Evolutionary conservation across 2,329 filamentous ascomycete genomes (phyloP).

Genomic region (Cryphonectria carpinicola): DNA sequence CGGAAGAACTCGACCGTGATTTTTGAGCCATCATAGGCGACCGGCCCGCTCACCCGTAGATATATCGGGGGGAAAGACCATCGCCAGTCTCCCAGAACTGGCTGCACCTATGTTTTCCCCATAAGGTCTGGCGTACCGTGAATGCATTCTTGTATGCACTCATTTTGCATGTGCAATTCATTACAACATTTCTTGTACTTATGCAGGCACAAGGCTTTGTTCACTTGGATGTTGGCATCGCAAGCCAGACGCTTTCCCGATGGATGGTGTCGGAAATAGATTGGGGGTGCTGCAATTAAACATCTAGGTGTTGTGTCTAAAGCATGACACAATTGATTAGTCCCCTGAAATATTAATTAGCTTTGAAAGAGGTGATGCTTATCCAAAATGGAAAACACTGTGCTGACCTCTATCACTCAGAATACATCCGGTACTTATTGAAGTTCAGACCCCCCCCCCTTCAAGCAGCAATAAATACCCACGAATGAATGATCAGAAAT

Average conservation of each 20-base stretch:
- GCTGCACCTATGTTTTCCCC: too few species aligned
- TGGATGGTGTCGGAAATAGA: background rate
- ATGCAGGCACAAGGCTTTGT: background rate
- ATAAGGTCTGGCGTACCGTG: background rate
- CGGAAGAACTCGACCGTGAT: conserved; percentile 23
- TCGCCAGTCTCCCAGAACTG: too few species aligned
- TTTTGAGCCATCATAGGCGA: conserved; percentile 16
- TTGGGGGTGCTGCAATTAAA: background rate
- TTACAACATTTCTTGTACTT: background rate
- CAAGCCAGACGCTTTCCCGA: background rate
- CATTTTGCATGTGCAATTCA: background rate
- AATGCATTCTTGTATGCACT: background rate
- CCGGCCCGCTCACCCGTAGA: conserved; percentile 2
- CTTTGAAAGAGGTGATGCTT: background rate
- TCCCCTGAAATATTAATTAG: background rate
- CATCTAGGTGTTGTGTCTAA: background rate
- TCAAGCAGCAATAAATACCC: too few species aligned
- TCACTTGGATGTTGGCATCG: background rate
- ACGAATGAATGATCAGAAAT: too few species aligned
- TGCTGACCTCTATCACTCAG: background rate
- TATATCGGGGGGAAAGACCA: too few species aligned
- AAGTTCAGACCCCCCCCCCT: too few species aligned
- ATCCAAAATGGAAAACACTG: background rate
- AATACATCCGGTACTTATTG: too few species aligned
- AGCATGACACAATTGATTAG: background rate